Conservation (phyloP, 192 early-diverging fungal genomes). For the Coemansia sp. region DNA sequence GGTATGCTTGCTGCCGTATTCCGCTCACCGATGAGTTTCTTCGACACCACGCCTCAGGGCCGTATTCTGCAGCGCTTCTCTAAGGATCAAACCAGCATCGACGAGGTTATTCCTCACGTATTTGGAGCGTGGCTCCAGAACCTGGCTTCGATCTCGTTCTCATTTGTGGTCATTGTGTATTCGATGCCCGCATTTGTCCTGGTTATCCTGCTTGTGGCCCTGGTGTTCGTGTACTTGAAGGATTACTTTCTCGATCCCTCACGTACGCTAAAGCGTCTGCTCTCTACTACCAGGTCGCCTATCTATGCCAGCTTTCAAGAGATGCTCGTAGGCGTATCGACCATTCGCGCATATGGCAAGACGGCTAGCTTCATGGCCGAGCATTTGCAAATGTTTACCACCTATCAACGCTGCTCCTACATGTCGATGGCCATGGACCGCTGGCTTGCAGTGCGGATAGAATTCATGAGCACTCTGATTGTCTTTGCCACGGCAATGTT, state of each 20-base stretch:
- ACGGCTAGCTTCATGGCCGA: slow-evolving; percentile 64
- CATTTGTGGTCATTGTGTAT: slow-evolving; percentile 52
- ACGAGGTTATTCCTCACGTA: slow-evolving; percentile 69
- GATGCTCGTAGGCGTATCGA: slow-evolving; percentile 60
- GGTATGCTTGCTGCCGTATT: slow-evolving; percentile 78
- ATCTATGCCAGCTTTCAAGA: slow-evolving; percentile 70
- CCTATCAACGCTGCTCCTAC: slow-evolving; percentile 79
- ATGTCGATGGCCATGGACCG: slow-evolving; percentile 66
- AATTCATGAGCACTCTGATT: slow-evolving; percentile 76
- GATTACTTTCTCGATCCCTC: slow-evolving; percentile 69
- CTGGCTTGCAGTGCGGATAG: slow-evolving; percentile 75
- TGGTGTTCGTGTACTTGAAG: slow-evolving; percentile 58
- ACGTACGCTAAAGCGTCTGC: slow-evolving; percentile 78
- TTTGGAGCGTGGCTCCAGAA: slow-evolving; percentile 60
- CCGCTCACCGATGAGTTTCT: slow-evolving; percentile 64
- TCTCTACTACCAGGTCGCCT: slow-evolving; percentile 70
- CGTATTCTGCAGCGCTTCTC: slow-evolving; percentile 89
- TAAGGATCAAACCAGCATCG: slow-evolving; percentile 81
- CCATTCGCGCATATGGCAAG: slow-evolving; percentile 68
- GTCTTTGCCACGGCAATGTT: slow-evolving; percentile 79
- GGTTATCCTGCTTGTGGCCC: slow-evolving; percentile 53
- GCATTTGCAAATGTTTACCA: slow-evolving; percentile 72
- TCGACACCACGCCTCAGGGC: slow-evolving; percentile 77
- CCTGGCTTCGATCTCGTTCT: slow-evolving; percentile 35
- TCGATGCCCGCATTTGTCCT: slow-evolving; percentile 57